Conservation (phyloP, 2,329 filamentous ascomycete species). For the Neonectria magnoliae region DNA sequence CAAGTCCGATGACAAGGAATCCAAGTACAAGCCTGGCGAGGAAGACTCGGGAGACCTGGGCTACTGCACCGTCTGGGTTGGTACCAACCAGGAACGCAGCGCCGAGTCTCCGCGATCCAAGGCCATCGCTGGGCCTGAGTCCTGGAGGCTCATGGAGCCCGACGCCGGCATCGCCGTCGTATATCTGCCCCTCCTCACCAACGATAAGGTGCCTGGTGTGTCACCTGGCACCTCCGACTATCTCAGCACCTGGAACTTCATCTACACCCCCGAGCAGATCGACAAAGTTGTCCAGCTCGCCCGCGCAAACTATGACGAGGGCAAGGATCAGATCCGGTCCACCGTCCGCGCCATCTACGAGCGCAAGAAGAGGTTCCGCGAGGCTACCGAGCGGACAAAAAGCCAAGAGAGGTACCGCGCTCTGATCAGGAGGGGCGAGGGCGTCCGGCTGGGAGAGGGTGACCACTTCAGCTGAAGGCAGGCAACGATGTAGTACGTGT, state of each 20-base stretch:
- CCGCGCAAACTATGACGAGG: constrained; percentile 86
- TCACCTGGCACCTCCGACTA: constrained; percentile 86
- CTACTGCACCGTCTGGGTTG: constrained; percentile 96
- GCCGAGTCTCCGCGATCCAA: constrained; percentile 62
- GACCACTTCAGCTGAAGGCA: constrained; percentile 69
- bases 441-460: constrained; percentile 67
- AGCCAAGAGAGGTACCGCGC: constrained; percentile 55
- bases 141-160: constrained; percentile 75
- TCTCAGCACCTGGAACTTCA: constrained; percentile 97
- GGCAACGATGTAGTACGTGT: neutral
- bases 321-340: constrained; percentile 78
- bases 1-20: constrained; percentile 44
- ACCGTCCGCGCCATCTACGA: constrained; percentile 92
- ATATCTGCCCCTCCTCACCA: constrained; percentile 90
- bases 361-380: constrained; percentile 78
- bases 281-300: constrained; percentile 86
- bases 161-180: constrained; percentile 88
- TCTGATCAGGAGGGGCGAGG: constrained; percentile 59
- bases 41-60: constrained; percentile 72
- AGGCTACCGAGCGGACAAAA: constrained; percentile 59
- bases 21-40: constrained; percentile 54
- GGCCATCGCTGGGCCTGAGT: constrained; percentile 68
- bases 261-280: constrained; percentile 91
- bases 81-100: constrained; percentile 78
- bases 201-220: constrained; percentile 81